phyloP scores from a whole-genome alignment of 164 flowering plant genomes.

The Amborella trichopoda region DNA sequence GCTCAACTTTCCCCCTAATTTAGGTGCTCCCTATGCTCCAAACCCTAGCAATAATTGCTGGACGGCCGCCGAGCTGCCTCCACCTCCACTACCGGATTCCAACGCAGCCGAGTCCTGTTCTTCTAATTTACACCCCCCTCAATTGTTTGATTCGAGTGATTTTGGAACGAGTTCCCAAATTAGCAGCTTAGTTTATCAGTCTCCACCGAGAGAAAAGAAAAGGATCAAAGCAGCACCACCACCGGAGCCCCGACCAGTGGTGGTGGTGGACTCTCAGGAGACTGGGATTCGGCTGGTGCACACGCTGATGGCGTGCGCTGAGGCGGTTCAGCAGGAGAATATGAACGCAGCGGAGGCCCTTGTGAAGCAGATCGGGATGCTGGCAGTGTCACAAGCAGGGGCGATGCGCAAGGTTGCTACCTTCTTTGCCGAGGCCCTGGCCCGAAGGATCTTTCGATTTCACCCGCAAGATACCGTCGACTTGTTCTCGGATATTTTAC shows the following conservation, averaged over 20 bases:
- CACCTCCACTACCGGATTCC: not conserved
- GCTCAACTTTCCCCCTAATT: constrained; percentile 20
- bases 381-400: constrained; percentile 69
- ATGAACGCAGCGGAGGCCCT: constrained; percentile 45
- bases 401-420: constrained; percentile 82
- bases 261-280: constrained; percentile 55
- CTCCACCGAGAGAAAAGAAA: constrained; percentile 13
- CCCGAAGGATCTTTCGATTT: constrained; percentile 48
- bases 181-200: constrained; percentile 29
- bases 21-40: not conserved
- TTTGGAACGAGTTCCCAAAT: not conserved
- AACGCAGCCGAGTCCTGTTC: constrained; percentile 21
- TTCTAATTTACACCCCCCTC: constrained; percentile 3
- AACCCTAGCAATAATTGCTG: not conserved
- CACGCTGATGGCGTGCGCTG: constrained; percentile 74
- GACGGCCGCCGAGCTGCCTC: constrained; percentile 9
- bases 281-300: constrained; percentile 65
- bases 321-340: constrained; percentile 58
- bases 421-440: constrained; percentile 57
- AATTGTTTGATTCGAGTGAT: constrained; percentile 1
- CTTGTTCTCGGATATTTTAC: constrained; percentile 40
- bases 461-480: constrained; percentile 18
- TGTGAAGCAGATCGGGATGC: constrained; percentile 46
- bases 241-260: constrained; percentile 28
- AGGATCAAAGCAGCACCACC: constrained; percentile 17